Percentiles rank a stretch among this genome's conserved stretches.
These are phyloP conservation scores for Solanum sitiens DNA, from an alignment of 257 asterid species.

Conservation along the genomic window DNA sequence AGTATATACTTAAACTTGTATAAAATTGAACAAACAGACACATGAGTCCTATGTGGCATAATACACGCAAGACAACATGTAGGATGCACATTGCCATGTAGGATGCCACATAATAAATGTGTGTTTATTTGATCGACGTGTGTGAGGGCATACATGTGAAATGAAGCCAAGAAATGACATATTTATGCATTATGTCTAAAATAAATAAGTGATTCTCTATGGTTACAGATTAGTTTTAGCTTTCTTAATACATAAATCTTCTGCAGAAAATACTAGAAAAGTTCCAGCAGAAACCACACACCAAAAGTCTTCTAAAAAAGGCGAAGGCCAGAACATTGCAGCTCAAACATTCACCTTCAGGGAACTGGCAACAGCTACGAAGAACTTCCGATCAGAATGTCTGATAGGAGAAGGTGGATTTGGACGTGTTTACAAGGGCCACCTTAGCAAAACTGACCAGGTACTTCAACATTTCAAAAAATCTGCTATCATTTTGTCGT, in stretches of 20 bases:
- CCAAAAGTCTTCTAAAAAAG: slow-evolving; percentile 9
- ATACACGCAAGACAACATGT: too few species aligned
- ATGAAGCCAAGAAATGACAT: not conserved
- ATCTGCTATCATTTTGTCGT: not conserved
- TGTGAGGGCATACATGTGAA: too few species aligned
- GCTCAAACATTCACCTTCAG: slow-evolving; percentile 82
- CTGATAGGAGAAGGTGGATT: slow-evolving; percentile 88
- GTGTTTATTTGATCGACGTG: too few species aligned
- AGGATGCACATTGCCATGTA: too few species aligned
- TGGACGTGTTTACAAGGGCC: slow-evolving; percentile 82
- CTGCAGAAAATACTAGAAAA: slow-evolving; percentile 12
- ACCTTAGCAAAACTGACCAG: slow-evolving; percentile 54
- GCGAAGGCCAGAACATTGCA: slow-evolving; percentile 37
- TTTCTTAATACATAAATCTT: not conserved
- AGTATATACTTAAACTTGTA: too few species aligned
- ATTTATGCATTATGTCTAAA: not conserved
- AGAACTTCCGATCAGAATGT: slow-evolving; percentile 75
- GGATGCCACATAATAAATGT: too few species aligned
- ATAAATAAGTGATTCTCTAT: not conserved
- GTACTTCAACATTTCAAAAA: slow-evolving; percentile 7
- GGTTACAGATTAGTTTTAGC: not conserved
- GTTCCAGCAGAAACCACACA: slow-evolving; percentile 9
- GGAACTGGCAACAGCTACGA: slow-evolving; percentile 82
- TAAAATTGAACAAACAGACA: not conserved
- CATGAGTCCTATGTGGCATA: not conserved